A percentile compares a stretch with the other conserved stretches of the same genome.
These are phyloP conservation scores for Helianthus tuberosus DNA, from an alignment of 129 eudicot genomes.

Conservation along the genomic window DNA sequence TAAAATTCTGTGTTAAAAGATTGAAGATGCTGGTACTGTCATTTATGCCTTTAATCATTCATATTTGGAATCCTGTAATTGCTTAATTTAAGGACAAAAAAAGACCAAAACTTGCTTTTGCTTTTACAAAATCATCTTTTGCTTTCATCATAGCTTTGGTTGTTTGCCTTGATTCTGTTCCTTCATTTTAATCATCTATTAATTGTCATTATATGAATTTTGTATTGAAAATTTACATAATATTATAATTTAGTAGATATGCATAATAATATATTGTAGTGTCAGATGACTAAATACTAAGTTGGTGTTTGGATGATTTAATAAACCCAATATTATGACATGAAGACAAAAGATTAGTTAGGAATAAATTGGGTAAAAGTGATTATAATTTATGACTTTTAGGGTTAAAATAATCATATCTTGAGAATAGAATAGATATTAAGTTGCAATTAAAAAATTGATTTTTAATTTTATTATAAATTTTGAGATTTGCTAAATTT, in stretches of 20 bases:
- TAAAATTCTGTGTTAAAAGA: constrained; percentile 4
- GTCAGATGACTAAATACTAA: neutral
- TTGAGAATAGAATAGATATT: too few species aligned
- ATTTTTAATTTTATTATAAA: too few species aligned
- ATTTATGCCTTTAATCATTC: constrained; percentile 10
- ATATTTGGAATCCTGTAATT: constrained; percentile 30
- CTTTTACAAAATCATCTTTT: constrained; percentile 36
- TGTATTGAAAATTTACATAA: too few species aligned
- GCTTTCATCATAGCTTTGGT: constrained; percentile 35
- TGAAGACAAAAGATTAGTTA: neutral
- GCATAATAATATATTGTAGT: neutral
- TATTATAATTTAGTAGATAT: too few species aligned
- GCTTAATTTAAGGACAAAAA: constrained; percentile 31
- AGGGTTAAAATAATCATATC: too few species aligned
- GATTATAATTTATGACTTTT: neutral
- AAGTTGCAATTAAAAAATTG: too few species aligned
- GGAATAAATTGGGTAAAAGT: neutral
- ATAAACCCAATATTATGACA: neutral
- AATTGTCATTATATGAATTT: too few species aligned
- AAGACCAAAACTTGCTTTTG: constrained; percentile 31
- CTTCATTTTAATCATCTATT: neutral
- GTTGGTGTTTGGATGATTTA: neutral
- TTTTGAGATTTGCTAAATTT: too few species aligned
- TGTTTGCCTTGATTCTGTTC: constrained; percentile 22
- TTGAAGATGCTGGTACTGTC: constrained; percentile 10